Conservation (phyloP, 1,139 yeast genomes). For the Debaryomyces udenii region DNA sequence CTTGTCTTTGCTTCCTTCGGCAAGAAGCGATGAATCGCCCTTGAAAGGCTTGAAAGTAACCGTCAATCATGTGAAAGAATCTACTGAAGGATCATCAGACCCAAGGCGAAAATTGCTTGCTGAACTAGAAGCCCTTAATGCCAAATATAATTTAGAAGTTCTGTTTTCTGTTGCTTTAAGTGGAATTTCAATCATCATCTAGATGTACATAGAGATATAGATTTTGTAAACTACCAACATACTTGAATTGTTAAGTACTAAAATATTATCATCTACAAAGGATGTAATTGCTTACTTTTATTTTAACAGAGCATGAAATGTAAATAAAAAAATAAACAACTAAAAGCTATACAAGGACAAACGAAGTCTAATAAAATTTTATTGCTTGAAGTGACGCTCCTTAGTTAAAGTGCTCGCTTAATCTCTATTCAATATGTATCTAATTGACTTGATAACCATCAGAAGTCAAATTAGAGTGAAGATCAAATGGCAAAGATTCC, state of each 20-base stretch:
- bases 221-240: not conserved
- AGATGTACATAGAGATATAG: not conserved
- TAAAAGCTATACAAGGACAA: too few relatives aligned
- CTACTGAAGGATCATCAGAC: constrained; percentile 34
- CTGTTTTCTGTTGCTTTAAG: constrained; percentile 56
- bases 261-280: too few relatives aligned
- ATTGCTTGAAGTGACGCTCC: too few relatives aligned
- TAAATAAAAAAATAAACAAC: too few relatives aligned
- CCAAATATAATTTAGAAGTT: constrained; percentile 37
- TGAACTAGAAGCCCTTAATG: constrained; percentile 49
- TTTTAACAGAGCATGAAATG: too few relatives aligned
- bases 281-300: too few relatives aligned
- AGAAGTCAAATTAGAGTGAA: constrained; percentile 59
- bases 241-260: not conserved
- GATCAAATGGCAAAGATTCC: constrained; percentile 70
- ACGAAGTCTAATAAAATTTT: too few relatives aligned
- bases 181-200: constrained; percentile 39
- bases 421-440: not conserved
- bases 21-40: constrained; percentile 23
- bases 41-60: constrained; percentile 56
- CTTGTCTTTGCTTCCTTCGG: constrained; percentile 14
- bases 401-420: too few relatives aligned
- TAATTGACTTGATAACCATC: constrained; percentile 70
- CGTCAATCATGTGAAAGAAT: constrained; percentile 75
- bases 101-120: constrained; percentile 57